Percentiles rank a stretch among this genome's conserved stretches.
Conservation (phyloP, 2,329 filamentous ascomycete genomes). For the Penicillium sp. region DNA sequence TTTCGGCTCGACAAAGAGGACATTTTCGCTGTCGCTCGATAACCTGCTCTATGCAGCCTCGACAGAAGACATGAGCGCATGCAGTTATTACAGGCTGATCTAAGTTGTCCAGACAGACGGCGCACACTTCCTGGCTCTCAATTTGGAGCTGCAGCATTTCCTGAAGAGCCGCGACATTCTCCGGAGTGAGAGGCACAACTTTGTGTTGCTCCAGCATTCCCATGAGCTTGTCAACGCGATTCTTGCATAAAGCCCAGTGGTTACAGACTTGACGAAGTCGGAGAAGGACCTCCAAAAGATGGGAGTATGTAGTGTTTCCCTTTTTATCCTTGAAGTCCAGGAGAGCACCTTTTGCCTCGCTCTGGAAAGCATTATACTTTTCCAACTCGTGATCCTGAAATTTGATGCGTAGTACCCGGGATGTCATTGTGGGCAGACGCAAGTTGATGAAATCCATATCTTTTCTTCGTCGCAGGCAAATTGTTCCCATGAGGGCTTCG, state of each 20-base stretch:
- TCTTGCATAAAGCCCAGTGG: constrained; percentile 76
- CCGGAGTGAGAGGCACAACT: constrained; percentile 62
- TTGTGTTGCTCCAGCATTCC: constrained; percentile 61
- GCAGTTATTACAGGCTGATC: constrained; percentile 72
- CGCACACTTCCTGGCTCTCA: constrained; percentile 75
- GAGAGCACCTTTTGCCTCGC: constrained; percentile 70
- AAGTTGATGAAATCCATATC: constrained; percentile 84
- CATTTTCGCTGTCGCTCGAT: constrained; percentile 73
- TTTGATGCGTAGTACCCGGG: constrained; percentile 68
- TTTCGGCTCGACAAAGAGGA: constrained; percentile 70
- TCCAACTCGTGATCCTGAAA: constrained; percentile 68
- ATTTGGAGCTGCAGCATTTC: constrained; percentile 69
- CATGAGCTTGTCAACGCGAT: constrained; percentile 67
- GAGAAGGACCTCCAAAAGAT: constrained; percentile 73
- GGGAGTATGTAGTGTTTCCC: constrained; percentile 57
- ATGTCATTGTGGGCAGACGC: constrained; percentile 67
- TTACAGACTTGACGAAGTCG: constrained; percentile 82
- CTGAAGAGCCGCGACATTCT: constrained; percentile 67
- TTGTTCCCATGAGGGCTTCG: constrained; percentile 69
- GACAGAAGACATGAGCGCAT: constrained; percentile 77
- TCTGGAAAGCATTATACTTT: constrained; percentile 70
- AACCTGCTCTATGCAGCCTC: constrained; percentile 64
- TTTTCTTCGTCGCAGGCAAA: constrained; percentile 76
- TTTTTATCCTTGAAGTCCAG: constrained; percentile 51
- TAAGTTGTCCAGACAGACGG: constrained; percentile 70